phyloP scores from a whole-genome alignment of 805 yeast genomes.

The Candida methanosorbosa region DNA sequence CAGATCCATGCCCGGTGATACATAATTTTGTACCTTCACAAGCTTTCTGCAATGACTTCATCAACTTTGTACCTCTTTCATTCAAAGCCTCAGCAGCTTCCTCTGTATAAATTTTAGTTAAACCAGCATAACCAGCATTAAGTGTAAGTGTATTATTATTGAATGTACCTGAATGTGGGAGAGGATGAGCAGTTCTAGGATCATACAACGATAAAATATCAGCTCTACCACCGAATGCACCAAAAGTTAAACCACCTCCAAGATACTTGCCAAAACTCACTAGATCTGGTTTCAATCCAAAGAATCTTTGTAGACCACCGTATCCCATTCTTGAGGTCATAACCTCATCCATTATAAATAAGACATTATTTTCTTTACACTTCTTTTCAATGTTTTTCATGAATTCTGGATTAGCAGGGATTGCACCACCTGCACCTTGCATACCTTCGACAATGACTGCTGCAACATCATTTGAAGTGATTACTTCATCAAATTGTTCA shows the following conservation, averaged over 20 bases:
- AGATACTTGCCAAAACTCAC: slow-evolving; percentile 7
- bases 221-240: slow-evolving; percentile 8
- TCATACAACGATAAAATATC: slow-evolving; percentile 6
- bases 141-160: slow-evolving; percentile 9
- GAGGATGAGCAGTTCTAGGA: slow-evolving; percentile 1
- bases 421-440: slow-evolving; percentile 9
- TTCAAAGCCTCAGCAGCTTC: slow-evolving; percentile 2
- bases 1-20: slow-evolving; percentile 6
- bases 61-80: slow-evolving; percentile 2
- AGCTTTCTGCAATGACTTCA: not conserved
- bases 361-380: slow-evolving; percentile 2
- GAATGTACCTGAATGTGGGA: slow-evolving; percentile 9
- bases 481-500: slow-evolving; percentile 1
- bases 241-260: slow-evolving; percentile 9
- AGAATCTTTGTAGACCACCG: slow-evolving; percentile 6
- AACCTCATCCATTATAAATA: slow-evolving; percentile 10
- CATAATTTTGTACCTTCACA: slow-evolving; percentile 5
- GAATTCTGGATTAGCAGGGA: slow-evolving; percentile 3
- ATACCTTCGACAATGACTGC: slow-evolving; percentile 8
- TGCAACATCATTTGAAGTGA: slow-evolving; percentile 3
- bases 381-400: slow-evolving; percentile 3
- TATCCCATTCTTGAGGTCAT: slow-evolving; percentile 8
- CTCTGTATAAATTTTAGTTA: slow-evolving; percentile 3
- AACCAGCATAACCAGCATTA: slow-evolving; percentile 6
- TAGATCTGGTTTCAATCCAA: slow-evolving; percentile 5